A percentile compares a stretch with the other conserved stretches of the same genome.
These are phyloP conservation scores for Tylopilus subfusipes DNA, from an alignment of 768 basidiomycete species.

Conservation along the genomic window DNA sequence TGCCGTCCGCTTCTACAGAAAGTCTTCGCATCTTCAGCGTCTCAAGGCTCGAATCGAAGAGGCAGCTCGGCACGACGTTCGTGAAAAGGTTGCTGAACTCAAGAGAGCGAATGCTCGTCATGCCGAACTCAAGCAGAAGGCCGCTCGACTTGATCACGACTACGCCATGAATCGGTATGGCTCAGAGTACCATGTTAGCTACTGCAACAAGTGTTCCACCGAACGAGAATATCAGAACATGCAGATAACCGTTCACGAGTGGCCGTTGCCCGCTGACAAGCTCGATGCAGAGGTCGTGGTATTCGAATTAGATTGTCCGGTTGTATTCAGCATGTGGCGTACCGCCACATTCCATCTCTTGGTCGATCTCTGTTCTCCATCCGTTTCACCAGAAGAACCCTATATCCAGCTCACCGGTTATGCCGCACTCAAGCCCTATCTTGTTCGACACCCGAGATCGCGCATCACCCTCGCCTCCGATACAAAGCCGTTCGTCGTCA, in stretches of 20 bases:
- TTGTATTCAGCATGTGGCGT: slow-evolving; percentile 43
- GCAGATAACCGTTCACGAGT: slow-evolving; percentile 40
- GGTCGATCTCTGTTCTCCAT: slow-evolving; percentile 32
- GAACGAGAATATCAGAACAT: slow-evolving; percentile 28
- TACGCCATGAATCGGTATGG: not conserved
- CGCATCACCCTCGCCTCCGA: slow-evolving; percentile 24
- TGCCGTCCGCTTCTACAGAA: slow-evolving; percentile 34
- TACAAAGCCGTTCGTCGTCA: slow-evolving; percentile 18
- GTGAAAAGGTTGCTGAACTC: slow-evolving; percentile 31
- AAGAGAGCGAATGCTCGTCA: slow-evolving; percentile 21
- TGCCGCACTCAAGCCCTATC: slow-evolving; percentile 7
- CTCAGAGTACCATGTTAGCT: no score
- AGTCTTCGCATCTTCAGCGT: slow-evolving; percentile 20
- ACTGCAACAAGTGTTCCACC: not conserved
- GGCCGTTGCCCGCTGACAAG: slow-evolving; percentile 39
- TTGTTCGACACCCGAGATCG: slow-evolving; percentile 13
- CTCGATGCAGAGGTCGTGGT: slow-evolving; percentile 30
- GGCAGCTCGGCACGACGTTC: slow-evolving; percentile 18
- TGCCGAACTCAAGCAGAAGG: slow-evolving; percentile 9
- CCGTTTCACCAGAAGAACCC: not conserved
- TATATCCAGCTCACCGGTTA: slow-evolving; percentile 20
- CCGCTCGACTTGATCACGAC: not conserved
- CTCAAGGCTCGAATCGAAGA: slow-evolving; percentile 32
- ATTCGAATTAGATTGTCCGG: slow-evolving; percentile 43
- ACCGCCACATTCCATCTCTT: slow-evolving; percentile 38